A percentile compares a stretch with the other conserved stretches of the same genome.
These are phyloP conservation scores for Pluteus cervinus DNA, from an alignment of 768 basidiomycete genomes.

Conservation along the genomic window DNA sequence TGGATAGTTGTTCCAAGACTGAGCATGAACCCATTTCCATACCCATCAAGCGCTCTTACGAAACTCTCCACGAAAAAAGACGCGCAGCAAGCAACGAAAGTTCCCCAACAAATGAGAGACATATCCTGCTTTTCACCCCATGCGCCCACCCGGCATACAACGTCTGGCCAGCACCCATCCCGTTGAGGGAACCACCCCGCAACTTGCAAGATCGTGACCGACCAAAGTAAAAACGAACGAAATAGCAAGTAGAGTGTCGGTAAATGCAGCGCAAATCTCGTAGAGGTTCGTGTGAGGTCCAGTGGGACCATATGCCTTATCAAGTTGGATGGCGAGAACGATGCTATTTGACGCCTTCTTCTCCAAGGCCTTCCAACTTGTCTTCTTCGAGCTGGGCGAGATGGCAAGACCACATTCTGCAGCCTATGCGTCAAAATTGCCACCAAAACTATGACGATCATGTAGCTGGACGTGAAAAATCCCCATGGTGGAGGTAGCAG, in stretches of 20 bases:
- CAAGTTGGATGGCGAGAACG: slow-evolving; percentile 13
- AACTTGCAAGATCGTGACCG: slow-evolving; percentile 52
- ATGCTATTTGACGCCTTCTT: slow-evolving; percentile 14
- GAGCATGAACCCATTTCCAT: slow-evolving; percentile 32
- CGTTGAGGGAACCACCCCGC: slow-evolving; percentile 31
- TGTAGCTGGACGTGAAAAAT: slow-evolving; percentile 72
- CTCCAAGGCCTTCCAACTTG: no score
- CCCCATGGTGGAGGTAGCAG: no score
- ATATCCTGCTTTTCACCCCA: slow-evolving; percentile 51
- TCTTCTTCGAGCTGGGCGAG: slow-evolving; percentile 25
- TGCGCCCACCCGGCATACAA: slow-evolving; percentile 22
- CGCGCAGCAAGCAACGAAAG: slow-evolving; percentile 61
- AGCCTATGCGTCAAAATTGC: slow-evolving; percentile 69
- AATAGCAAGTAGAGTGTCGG: slow-evolving; percentile 60
- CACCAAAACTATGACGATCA: slow-evolving; percentile 60
- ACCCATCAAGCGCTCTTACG: slow-evolving; percentile 62
- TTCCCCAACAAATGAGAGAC: slow-evolving; percentile 65
- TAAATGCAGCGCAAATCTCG: slow-evolving; percentile 53
- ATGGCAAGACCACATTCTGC: slow-evolving; percentile 72
- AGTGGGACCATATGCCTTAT: slow-evolving; percentile 44
- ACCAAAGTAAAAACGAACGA: slow-evolving; percentile 53
- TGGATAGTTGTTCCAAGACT: slow-evolving; percentile 34
- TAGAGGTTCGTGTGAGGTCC: slow-evolving; percentile 52
- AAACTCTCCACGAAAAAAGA: slow-evolving; percentile 63
- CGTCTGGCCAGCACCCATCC: slow-evolving; percentile 18